A percentile compares a stretch with the other conserved stretches of the same genome.
Evolutionary conservation across 495 filamentous ascomycete species (phyloP).

Genomic region (Aspergillus affinis): DNA sequence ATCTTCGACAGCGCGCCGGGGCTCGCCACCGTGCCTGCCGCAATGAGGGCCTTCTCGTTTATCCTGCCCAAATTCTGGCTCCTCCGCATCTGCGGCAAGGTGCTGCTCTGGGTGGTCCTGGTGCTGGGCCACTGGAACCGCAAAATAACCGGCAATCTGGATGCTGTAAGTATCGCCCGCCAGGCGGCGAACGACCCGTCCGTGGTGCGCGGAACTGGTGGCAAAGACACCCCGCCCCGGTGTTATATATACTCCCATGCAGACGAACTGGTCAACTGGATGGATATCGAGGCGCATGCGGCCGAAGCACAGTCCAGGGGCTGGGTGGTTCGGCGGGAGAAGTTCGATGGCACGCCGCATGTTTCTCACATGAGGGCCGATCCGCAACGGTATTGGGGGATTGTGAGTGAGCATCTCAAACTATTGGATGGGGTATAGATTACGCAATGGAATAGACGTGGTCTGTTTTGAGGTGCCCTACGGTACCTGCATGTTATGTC

Average conservation of each 20-base stretch:
- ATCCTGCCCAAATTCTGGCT: constrained; percentile 35
- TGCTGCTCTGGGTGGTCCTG: constrained; percentile 26
- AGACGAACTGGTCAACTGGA: constrained; percentile 41
- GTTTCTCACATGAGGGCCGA: constrained; percentile 46
- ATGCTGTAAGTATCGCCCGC: constrained; percentile 30
- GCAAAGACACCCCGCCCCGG: constrained; percentile 14
- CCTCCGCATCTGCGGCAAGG: constrained; percentile 29
- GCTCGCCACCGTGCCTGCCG: constrained; percentile 25
- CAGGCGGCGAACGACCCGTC: constrained; percentile 30
- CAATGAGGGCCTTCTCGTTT: constrained; percentile 37
- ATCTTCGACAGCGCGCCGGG: constrained; percentile 47
- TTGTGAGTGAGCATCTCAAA: constrained; percentile 27
- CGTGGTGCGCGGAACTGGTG: constrained; percentile 26
- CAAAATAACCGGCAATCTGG: constrained; percentile 17
- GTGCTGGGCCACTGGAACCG: constrained; percentile 16
- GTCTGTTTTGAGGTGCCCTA: neutral
- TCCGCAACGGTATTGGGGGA: constrained; percentile 44
- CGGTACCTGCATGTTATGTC: neutral
- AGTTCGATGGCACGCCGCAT: constrained; percentile 42
- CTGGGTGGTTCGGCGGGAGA: constrained; percentile 37
- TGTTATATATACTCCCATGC: constrained; percentile 49
- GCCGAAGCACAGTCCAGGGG: constrained; percentile 34
- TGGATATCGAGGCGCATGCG: constrained; percentile 45
- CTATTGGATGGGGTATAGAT: constrained; percentile 4
- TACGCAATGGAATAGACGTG: neutral